Conservation (phyloP, 345 rosid genomes). For the Microcos paniculata region DNA sequence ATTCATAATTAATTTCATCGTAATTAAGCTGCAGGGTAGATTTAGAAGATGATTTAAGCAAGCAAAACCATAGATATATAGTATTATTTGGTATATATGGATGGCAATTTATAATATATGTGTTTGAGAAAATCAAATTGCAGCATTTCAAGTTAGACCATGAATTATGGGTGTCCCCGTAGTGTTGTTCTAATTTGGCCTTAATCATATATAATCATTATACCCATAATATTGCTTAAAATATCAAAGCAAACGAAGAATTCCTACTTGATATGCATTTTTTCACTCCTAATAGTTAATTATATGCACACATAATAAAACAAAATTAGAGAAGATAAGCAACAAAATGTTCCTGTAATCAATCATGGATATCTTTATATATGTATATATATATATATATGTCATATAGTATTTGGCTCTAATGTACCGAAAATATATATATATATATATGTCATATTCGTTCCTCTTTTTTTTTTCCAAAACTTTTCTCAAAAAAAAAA, state of each 20-base stretch:
- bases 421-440: too few species aligned
- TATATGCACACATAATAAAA: not conserved
- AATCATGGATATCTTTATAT: not conserved
- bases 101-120: too few species aligned
- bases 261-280: not conserved
- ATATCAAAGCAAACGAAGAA: not conserved
- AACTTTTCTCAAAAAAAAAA: not conserved
- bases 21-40: too few species aligned
- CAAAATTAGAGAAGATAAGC: constrained; percentile 9
- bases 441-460: too few species aligned
- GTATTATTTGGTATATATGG: too few species aligned
- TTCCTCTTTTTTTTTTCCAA: too few species aligned
- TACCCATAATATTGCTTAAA: not conserved
- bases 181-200: not conserved
- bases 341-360: not conserved
- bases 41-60: not conserved
- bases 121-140: not conserved
- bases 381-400: too few species aligned
- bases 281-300: not conserved
- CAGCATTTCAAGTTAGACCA: not conserved
- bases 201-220: not conserved
- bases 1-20: not conserved
- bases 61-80: too few species aligned
- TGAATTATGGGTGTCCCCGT: not conserved
- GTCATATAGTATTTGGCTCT: too few species aligned